Percentiles rank a stretch among this genome's conserved stretches.
Evolutionary conservation across 1,284 basidiomycete species (phyloP).

Genomic region (Volvariella volvacea): DNA sequence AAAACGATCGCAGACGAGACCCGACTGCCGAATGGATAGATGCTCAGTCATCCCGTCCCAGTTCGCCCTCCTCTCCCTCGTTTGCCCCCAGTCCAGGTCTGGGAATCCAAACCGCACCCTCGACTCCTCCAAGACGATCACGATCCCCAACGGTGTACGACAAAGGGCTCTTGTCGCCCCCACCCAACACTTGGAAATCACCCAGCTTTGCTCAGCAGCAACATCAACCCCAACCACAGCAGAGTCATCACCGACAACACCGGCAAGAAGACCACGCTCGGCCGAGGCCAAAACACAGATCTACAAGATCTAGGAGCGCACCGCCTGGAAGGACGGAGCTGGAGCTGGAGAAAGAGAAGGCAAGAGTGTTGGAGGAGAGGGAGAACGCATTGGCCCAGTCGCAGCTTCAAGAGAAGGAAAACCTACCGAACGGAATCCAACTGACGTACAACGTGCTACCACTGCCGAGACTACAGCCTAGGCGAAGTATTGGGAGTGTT

Average conservation of each 20-base stretch:
- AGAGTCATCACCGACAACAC: too few species aligned
- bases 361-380: background rate
- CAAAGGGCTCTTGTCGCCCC: constrained; percentile 38
- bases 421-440: background rate
- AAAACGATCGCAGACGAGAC: constrained; percentile 3
- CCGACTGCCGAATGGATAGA: constrained; percentile 8
- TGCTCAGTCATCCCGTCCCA: background rate
- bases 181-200: constrained; percentile 41
- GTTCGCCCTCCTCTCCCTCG: background rate
- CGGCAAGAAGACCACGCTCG: background rate
- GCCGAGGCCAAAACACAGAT: constrained; percentile 26
- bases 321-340: constrained; percentile 25
- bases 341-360: constrained; percentile 6
- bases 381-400: background rate
- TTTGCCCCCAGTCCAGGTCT: background rate
- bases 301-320: constrained; percentile 38
- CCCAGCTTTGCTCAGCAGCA: constrained; percentile 6
- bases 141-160: constrained; percentile 21
- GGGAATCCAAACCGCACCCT: constrained; percentile 1
- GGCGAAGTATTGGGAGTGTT: too few species aligned
- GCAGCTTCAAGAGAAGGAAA: background rate
- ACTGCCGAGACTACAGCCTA: too few species aligned
- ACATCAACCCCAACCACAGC: too few species aligned
- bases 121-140: constrained; percentile 15
- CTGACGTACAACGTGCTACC: constrained; percentile 13